phyloP scores from a whole-genome alignment of 2,329 filamentous ascomycete species.

The Xylariaceae sp. region DNA sequence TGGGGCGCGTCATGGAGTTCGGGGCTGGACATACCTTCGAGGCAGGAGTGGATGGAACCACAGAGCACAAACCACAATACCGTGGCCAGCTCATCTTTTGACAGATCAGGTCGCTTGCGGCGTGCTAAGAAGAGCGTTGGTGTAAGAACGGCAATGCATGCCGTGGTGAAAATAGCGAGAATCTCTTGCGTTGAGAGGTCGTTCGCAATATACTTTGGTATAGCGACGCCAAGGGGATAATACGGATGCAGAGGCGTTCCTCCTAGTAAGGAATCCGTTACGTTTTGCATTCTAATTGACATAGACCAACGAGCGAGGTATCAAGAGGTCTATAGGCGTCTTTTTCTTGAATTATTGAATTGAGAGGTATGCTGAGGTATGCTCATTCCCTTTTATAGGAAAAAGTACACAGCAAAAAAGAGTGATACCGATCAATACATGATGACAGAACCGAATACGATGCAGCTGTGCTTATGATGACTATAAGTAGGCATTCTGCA shows the following conservation, averaged over 20 bases:
- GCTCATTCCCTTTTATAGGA: too few relatives aligned
- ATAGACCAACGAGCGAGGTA: too few relatives aligned
- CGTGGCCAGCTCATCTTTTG: constrained; percentile 52
- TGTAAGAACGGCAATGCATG: constrained; percentile 56
- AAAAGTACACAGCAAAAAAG: too few relatives aligned
- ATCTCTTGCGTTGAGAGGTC: constrained; percentile 58
- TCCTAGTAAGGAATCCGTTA: too few relatives aligned
- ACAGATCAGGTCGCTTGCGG: constrained; percentile 50
- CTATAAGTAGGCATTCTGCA: too few relatives aligned
- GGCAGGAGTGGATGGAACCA: constrained; percentile 47
- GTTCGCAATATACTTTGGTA: constrained; percentile 66
- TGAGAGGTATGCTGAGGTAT: too few relatives aligned
- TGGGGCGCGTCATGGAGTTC: neutral
- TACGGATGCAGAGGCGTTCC: constrained; percentile 48
- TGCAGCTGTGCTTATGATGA: too few relatives aligned
- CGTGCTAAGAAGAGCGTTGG: constrained; percentile 54
- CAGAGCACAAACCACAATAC: constrained; percentile 63
- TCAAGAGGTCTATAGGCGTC: too few relatives aligned
- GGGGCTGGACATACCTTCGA: constrained; percentile 32
- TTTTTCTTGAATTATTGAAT: too few relatives aligned
- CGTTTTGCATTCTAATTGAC: too few relatives aligned
- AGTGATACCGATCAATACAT: too few relatives aligned
- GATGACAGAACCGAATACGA: too few relatives aligned
- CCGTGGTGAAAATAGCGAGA: constrained; percentile 56
- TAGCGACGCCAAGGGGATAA: constrained; percentile 63